Evolutionary conservation across 768 basidiomycete species (phyloP).

Genomic region (Trametes maxima): DNA sequence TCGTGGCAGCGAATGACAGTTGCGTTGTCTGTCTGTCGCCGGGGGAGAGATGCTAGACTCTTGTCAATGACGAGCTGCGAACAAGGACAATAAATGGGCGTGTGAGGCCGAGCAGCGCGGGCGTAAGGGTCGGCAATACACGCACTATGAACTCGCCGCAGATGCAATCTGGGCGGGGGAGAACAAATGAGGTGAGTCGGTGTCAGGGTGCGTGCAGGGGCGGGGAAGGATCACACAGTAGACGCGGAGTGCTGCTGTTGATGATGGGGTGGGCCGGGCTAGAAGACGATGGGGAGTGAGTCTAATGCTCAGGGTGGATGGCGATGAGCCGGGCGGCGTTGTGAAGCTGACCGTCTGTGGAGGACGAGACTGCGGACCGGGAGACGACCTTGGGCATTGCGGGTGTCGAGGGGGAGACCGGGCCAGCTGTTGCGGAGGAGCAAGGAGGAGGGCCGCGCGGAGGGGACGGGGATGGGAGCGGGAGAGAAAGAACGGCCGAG

Average conservation of each 20-base stretch:
- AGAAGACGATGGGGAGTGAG: slow-evolving; percentile 21
- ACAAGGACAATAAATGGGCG: neutral
- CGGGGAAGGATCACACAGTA: slow-evolving; percentile 61
- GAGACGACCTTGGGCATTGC: slow-evolving; percentile 92
- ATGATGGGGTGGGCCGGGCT: slow-evolving; percentile 82
- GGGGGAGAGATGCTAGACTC: slow-evolving; percentile 65
- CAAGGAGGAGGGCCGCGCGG: neutral
- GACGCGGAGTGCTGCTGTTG: slow-evolving; percentile 73
- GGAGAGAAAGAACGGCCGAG: neutral
- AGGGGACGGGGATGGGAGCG: slow-evolving; percentile 3
- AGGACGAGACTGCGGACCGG: slow-evolving; percentile 85
- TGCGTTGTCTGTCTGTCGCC: slow-evolving; percentile 76
- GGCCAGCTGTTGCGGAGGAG: neutral
- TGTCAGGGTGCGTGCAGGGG: slow-evolving; percentile 6
- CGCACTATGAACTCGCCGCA: slow-evolving; percentile 87
- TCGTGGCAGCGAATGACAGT: slow-evolving; percentile 80
- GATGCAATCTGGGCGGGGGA: slow-evolving; percentile 63
- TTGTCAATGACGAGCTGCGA: slow-evolving; percentile 80
- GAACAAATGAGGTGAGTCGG: slow-evolving; percentile 9
- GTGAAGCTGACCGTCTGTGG: slow-evolving; percentile 68
- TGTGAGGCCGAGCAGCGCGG: slow-evolving; percentile 7
- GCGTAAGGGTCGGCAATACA: slow-evolving; percentile 20
- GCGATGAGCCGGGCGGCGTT: slow-evolving; percentile 5
- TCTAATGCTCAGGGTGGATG: slow-evolving; percentile 20
- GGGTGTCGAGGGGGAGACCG: neutral